Conservation (phyloP, 1,284 basidiomycete species). For the Ceratorhiza oryzae-sativae region DNA sequence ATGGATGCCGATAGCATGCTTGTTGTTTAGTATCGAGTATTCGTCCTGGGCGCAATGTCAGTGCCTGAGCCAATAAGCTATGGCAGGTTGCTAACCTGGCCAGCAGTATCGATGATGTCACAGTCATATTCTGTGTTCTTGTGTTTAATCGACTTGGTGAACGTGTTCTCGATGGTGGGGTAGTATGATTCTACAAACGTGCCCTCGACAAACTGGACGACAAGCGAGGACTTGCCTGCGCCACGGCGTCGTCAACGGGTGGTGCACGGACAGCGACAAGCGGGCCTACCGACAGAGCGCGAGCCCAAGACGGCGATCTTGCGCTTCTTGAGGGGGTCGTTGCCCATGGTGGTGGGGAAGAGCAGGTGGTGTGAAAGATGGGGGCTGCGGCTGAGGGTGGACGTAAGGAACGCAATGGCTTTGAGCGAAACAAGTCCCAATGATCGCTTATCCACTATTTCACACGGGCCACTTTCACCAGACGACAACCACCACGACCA, state of each 20-base stretch:
- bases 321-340: constrained; percentile 68
- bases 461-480: constrained; percentile 33
- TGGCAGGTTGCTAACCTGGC: constrained; percentile 50
- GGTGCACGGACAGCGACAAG: background rate
- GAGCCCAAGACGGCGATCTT: constrained; percentile 84
- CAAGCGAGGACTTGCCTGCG: constrained; percentile 80
- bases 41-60: constrained; percentile 68
- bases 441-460: constrained; percentile 36
- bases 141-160: constrained; percentile 83
- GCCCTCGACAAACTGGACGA: constrained; percentile 75
- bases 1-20: constrained; percentile 84
- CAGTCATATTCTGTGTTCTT: constrained; percentile 89
- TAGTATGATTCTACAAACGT: constrained; percentile 84
- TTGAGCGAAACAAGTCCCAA: constrained; percentile 36
- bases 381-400: constrained; percentile 9
- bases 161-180: constrained; percentile 93
- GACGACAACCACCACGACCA: constrained; percentile 3
- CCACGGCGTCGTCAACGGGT: background rate
- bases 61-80: constrained; percentile 7
- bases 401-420: constrained; percentile 1
- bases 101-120: constrained; percentile 99
- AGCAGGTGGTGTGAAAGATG: constrained; percentile 8
- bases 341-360: constrained; percentile 5
- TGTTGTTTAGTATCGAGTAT: constrained; percentile 82
- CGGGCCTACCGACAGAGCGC: constrained; percentile 75